Conservation (phyloP, 2,329 filamentous ascomycete species). For the Fusarium sp. region DNA sequence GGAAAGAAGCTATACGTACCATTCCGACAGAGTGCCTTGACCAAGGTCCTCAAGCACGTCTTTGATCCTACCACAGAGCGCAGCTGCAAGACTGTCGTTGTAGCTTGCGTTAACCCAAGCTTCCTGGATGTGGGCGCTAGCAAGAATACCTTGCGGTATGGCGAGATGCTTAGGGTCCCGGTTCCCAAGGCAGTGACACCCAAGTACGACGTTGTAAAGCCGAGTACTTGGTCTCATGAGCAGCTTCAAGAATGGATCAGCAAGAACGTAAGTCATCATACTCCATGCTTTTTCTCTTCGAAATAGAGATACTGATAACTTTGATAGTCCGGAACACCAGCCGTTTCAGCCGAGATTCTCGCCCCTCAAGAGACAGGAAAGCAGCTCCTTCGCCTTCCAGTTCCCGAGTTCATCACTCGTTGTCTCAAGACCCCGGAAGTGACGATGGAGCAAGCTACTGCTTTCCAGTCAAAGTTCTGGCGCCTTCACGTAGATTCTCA, state of each 20-base stretch:
- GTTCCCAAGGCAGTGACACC: constrained; percentile 43
- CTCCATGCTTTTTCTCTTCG: too few species aligned
- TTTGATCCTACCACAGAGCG: constrained; percentile 56
- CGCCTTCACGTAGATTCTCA: constrained; percentile 54
- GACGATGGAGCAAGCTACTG: constrained; percentile 51
- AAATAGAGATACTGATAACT: neutral
- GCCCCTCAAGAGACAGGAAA: constrained; percentile 54
- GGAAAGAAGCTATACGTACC: constrained; percentile 54
- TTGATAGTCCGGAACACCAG: constrained; percentile 52
- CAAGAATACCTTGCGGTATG: constrained; percentile 62
- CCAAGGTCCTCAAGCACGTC: constrained; percentile 60
- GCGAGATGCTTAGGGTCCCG: constrained; percentile 57
- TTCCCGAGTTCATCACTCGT: constrained; percentile 52
- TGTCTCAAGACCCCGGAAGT: constrained; percentile 52
- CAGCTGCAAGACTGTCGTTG: constrained; percentile 55
- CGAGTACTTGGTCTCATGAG: constrained; percentile 53
- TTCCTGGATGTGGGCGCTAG: constrained; percentile 55
- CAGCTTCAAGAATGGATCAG: constrained; percentile 53
- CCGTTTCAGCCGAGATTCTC: constrained; percentile 47
- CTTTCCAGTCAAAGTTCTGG: constrained; percentile 57
- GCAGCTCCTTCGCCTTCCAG: constrained; percentile 54
- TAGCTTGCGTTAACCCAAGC: constrained; percentile 61
- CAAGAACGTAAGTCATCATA: constrained; percentile 49
- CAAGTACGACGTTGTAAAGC: constrained; percentile 41
- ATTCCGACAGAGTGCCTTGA: constrained; percentile 58